Evolutionary conservation across 805 yeast species (phyloP).

Genomic region (Candida jianshihensis): DNA sequence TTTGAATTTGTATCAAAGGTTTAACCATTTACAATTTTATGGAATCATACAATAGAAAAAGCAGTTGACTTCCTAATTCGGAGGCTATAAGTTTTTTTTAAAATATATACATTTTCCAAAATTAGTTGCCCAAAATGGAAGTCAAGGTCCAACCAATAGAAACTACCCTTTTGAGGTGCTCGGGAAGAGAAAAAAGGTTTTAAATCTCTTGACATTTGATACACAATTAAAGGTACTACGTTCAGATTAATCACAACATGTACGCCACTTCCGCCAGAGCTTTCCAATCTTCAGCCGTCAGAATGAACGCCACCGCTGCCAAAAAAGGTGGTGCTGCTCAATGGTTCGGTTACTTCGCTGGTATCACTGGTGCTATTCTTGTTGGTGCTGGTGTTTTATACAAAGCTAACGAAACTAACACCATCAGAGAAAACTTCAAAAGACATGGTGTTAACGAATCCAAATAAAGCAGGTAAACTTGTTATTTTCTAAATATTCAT

Average conservation of each 20-base stretch:
- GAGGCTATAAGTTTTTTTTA: no score
- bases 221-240: background rate
- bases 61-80: no score
- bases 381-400: conserved; percentile 20
- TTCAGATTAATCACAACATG: conserved; percentile 10
- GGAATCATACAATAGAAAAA: no score
- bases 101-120: no score
- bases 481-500: no score
- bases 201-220: no score
- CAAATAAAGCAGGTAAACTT: background rate
- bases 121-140: no score
- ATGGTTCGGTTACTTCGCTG: conserved; percentile 21
- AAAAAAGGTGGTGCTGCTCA: conserved; percentile 14
- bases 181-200: conserved; percentile 1
- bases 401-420: conserved; percentile 19
- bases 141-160: no score
- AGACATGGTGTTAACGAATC: conserved; percentile 14
- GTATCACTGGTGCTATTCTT: conserved; percentile 16
- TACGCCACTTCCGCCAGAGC: conserved; percentile 21
- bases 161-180: no score
- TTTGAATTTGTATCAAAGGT: no score
- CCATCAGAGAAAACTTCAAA: conserved; percentile 15
- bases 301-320: conserved; percentile 16
- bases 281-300: conserved; percentile 20
- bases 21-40: no score